Evolutionary conservation across 1,284 basidiomycete species (phyloP).

Genomic region (Apiotrichum brassicae): DNA sequence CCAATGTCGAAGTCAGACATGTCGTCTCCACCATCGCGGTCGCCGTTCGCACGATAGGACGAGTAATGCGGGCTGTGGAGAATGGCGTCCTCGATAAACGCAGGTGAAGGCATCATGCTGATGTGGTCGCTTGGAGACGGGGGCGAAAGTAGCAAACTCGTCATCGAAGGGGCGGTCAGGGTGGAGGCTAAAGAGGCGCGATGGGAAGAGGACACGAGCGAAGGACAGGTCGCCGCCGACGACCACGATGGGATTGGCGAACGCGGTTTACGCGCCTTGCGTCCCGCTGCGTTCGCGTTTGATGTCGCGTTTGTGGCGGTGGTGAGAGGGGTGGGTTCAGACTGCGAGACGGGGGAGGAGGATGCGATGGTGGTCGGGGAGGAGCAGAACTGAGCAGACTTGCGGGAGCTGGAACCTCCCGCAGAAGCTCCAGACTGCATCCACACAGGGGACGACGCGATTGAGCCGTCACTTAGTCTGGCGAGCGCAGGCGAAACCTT

Average conservation of each 20-base stretch:
- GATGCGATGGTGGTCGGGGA: neutral
- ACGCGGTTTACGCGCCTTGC: conserved; percentile 10
- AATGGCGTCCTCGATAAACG: neutral
- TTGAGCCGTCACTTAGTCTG: conserved; percentile 14
- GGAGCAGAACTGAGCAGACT: neutral
- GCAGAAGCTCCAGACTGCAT: neutral
- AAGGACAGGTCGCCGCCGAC: conserved; percentile 14
- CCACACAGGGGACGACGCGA: conserved; percentile 1
- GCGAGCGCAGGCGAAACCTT: conserved; percentile 20
- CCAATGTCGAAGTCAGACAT: neutral
- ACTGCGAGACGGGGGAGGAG: no score
- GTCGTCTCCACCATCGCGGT: neutral
- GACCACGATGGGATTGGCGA: conserved; percentile 18
- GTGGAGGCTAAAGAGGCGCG: conserved; percentile 19
- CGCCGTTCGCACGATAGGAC: no score
- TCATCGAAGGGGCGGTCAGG: conserved; percentile 18
- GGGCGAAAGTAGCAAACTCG: conserved; percentile 14
- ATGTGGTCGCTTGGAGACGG: conserved; percentile 10
- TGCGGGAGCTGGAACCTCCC: neutral
- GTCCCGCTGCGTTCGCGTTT: neutral
- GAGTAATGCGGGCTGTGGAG: neutral
- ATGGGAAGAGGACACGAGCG: conserved; percentile 15
- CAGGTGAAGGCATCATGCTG: conserved; percentile 2
- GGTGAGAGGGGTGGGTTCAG: neutral
- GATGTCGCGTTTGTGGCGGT: neutral